Evolutionary conservation across 2,329 filamentous ascomycete species (phyloP), one percentile per base, ranked within the genome.

Genomic region (Xylaria sp.): DNA sequence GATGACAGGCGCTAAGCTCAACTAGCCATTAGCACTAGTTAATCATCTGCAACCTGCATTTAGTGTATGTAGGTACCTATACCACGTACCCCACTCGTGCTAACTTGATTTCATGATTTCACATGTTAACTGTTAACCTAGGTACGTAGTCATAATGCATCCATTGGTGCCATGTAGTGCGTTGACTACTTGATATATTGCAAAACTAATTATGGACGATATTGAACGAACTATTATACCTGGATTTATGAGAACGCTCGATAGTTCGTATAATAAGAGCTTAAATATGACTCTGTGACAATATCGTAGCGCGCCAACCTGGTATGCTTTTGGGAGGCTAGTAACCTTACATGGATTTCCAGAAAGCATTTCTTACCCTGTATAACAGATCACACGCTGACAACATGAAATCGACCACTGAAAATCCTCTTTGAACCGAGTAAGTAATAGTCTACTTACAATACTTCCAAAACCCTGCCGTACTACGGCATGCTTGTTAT

Each of bases 91-190:
- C 61, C 61, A 63, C 52, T 15, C 7, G 4, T 25, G 12, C 39
- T 18, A 28, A 8, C 5, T n/a, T 23, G 50, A 52, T n/a, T 18
- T 12, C 18, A 36, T 25, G 61, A 65, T 66, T 69, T 69, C 60
- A 64, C 64, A 60, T 69, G 64, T 62, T 34, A 60, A 23, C 46
- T 45, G 15, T 20, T 34, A 2, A 13, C 18, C n/a, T n/a, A n/a
- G n/a, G n/a, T n/a, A n/a, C n/a, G n/a, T 28, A 20, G 4, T 43
- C 20, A n/a, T n/a, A 18, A 41, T 41, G 36, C 28, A 41, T 41
- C 39, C 39, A 18, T 41, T 7, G 15, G 39, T 41, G 36, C 13
- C 4, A 41, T 41, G 36, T 30, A 30, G 28, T 30, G 6, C 28
- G 28, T 30, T 4, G 28, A 30, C 28, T 30, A 6, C 28, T 30